phyloP scores from a whole-genome alignment of 2,329 filamentous ascomycete species.

The Claviceps purpurea region DNA sequence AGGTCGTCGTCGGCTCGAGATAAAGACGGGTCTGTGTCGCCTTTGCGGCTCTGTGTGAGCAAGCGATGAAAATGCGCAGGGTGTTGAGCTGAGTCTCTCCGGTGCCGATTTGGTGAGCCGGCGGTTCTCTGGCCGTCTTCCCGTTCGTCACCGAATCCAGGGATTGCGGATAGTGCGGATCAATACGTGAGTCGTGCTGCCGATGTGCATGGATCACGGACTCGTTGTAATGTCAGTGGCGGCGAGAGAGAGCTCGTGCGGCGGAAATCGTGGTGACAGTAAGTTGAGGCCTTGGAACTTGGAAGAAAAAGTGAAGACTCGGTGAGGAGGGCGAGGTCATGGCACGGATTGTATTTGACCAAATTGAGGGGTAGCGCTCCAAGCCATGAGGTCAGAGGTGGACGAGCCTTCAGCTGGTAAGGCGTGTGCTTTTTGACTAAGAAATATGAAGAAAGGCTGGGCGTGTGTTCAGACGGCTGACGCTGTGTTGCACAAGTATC shows the following conservation, averaged over 20 bases:
- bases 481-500: slow-evolving; percentile 2
- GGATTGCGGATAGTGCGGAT: slow-evolving; percentile 12
- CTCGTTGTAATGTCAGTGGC: slow-evolving; percentile 7
- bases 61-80: background rate
- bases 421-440: slow-evolving; percentile 5
- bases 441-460: slow-evolving; percentile 5
- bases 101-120: background rate
- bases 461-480: slow-evolving; percentile 5
- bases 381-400: background rate
- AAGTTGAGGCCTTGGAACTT: slow-evolving; percentile 23
- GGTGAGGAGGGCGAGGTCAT: slow-evolving; percentile 24
- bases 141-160: slow-evolving; percentile 6
- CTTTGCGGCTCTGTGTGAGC: background rate
- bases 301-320: slow-evolving; percentile 25
- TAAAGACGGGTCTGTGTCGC: slow-evolving; percentile 1
- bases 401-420: slow-evolving; percentile 8
- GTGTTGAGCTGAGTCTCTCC: background rate
- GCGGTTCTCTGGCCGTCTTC: background rate
- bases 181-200: slow-evolving; percentile 12
- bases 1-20: slow-evolving; percentile 1
- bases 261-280: slow-evolving; percentile 14
- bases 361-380: slow-evolving; percentile 26
- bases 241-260: slow-evolving; percentile 5
- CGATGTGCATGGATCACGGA: slow-evolving; percentile 10
- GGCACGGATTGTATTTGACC: slow-evolving; percentile 26